A percentile compares a stretch with the other conserved stretches of the same genome.
Conservation (phyloP, 768 basidiomycete genomes). For the Panaeolus cyanescens region DNA sequence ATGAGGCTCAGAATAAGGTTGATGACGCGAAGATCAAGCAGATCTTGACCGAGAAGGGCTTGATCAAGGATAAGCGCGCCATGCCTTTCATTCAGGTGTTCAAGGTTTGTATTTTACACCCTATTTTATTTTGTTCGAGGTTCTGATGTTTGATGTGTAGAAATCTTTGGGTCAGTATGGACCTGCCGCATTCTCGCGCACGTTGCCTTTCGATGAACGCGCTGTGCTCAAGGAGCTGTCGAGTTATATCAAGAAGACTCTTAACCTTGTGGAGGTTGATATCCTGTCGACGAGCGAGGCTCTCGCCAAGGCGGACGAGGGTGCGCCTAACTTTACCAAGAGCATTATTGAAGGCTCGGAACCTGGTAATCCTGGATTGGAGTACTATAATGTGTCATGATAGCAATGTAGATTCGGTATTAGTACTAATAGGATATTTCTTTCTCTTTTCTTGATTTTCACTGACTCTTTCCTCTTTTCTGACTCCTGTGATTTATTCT, state of each 20-base stretch:
- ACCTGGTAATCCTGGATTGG: conserved; percentile 84
- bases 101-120: conserved; percentile 61
- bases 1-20: conserved; percentile 57
- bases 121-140: background rate
- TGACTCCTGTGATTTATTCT: too few species aligned
- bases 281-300: conserved; percentile 73
- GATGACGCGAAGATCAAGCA: conserved; percentile 82
- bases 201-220: conserved; percentile 81
- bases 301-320: conserved; percentile 46
- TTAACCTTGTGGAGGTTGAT: conserved; percentile 72
- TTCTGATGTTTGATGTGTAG: conserved; percentile 36
- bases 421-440: too few species aligned
- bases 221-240: conserved; percentile 69
- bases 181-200: conserved; percentile 78
- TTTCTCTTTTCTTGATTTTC: too few species aligned
- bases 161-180: conserved; percentile 83
- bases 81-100: conserved; percentile 96
- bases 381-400: conserved; percentile 73
- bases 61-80: conserved; percentile 93
- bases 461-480: too few species aligned
- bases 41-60: conserved; percentile 63
- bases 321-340: conserved; percentile 54
- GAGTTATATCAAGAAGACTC: conserved; percentile 79
- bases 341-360: conserved; percentile 82
- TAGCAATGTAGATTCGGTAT: background rate